phyloP scores from a whole-genome alignment of 2,329 filamentous ascomycete genomes.

The Neofusicoccum sp. region DNA sequence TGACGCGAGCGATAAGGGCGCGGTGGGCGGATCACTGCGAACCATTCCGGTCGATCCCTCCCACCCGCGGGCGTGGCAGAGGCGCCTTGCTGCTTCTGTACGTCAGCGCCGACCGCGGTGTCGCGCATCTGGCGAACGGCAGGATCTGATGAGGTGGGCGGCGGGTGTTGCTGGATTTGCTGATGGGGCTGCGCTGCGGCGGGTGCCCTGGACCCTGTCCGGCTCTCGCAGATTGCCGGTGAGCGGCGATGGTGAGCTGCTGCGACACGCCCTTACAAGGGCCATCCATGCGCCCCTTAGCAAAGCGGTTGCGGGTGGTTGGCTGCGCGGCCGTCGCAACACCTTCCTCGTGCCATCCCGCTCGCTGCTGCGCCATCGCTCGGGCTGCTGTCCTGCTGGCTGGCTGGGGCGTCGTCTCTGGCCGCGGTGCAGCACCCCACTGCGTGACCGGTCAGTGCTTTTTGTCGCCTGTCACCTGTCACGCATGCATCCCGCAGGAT shows the following conservation, averaged over 20 bases:
- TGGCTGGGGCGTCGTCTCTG: not conserved
- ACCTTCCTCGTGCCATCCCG: conserved; percentile 7
- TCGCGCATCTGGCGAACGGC: conserved; percentile 9
- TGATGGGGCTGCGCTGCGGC: not conserved
- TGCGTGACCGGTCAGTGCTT: conserved; percentile 11
- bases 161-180: not conserved
- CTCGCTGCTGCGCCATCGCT: not conserved
- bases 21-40: conserved; percentile 1
- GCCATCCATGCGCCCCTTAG: conserved; percentile 3
- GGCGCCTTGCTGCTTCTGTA: conserved; percentile 8
- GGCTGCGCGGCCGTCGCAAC: conserved; percentile 1
- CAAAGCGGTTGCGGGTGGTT: conserved; percentile 5
- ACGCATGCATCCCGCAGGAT: conserved; percentile 9
- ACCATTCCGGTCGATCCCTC: conserved; percentile 13
- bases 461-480: not conserved
- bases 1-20: not conserved
- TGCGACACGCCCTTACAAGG: not conserved
- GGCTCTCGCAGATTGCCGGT: conserved; percentile 5
- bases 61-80: not conserved
- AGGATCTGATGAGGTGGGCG: conserved; percentile 12
- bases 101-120: conserved; percentile 5
- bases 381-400: conserved; percentile 9
- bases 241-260: not conserved
- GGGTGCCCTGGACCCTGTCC: conserved; percentile 9
- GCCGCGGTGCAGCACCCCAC: not conserved